These are phyloP conservation scores for Plantago lanceolata DNA, from an alignment of 305 asterid species.

Conservation along the genomic window DNA sequence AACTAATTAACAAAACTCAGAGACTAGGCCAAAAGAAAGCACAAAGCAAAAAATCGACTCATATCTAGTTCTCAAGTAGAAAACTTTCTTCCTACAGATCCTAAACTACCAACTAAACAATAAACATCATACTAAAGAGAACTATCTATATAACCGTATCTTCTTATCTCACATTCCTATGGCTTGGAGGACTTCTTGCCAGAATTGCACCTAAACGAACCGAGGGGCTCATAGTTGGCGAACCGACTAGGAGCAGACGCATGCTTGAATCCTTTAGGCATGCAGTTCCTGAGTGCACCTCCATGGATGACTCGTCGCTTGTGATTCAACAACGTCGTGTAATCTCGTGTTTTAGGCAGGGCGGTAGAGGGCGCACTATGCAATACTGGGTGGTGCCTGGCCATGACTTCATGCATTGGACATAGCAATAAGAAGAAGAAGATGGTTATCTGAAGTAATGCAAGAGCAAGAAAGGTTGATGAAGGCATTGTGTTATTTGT, in stretches of 20 bases:
- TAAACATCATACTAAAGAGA: not conserved
- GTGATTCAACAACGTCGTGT: not conserved
- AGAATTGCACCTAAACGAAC: not conserved
- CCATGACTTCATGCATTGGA: slow-evolving; percentile 5
- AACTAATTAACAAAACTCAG: slow-evolving; percentile 6
- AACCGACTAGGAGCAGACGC: slow-evolving; percentile 14
- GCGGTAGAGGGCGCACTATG: slow-evolving; percentile 10
- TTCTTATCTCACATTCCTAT: not conserved
- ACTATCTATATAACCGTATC: not conserved
- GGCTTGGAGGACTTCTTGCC: not conserved
- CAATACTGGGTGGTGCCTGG: slow-evolving; percentile 7
- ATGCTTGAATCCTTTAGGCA: slow-evolving; percentile 11
- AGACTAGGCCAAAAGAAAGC: not conserved
- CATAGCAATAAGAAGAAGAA: not conserved
- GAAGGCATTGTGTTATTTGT: not conserved
- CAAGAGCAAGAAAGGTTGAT: slow-evolving; percentile 1
- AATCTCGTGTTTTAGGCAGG: slow-evolving; percentile 2
- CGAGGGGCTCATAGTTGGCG: slow-evolving; percentile 10
- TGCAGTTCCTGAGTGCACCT: slow-evolving; percentile 3
- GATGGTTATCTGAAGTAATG: not conserved
- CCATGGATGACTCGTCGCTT: not conserved
- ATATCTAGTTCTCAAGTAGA: not conserved
- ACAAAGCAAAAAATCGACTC: not conserved
- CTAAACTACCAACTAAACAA: not conserved
- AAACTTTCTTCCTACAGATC: slow-evolving; percentile 6